These are phyloP conservation scores for Penicillium lividum DNA, from an alignment of 495 filamentous ascomycete species.

Conservation along the genomic window DNA sequence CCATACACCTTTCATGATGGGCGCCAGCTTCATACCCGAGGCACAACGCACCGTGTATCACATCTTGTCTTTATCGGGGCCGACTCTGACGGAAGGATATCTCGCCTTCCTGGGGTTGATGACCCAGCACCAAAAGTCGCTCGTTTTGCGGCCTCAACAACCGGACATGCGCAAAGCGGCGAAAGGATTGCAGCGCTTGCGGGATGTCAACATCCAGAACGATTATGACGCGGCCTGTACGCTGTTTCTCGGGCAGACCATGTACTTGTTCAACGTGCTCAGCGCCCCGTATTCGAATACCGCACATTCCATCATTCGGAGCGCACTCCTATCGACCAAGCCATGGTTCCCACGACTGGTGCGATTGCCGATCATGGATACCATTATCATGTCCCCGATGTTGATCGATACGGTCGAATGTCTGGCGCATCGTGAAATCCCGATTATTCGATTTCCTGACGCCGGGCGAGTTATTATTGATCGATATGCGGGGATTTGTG, in stretches of 20 bases:
- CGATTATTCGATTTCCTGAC: conserved; percentile 31
- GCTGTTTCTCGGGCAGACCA: conserved; percentile 31
- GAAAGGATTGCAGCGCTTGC: conserved; percentile 25
- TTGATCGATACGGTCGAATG: conserved; percentile 36
- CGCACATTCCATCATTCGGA: conserved; percentile 30
- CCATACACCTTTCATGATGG: conserved; percentile 29
- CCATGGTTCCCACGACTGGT: conserved; percentile 31
- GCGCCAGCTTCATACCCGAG: conserved; percentile 22
- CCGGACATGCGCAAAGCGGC: conserved; percentile 29
- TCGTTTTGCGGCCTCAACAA: conserved; percentile 22
- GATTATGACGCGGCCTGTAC: conserved; percentile 28
- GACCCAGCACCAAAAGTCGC: conserved; percentile 28
- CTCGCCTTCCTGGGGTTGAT: conserved; percentile 29
- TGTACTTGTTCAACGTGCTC: conserved; percentile 34
- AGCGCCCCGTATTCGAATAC: conserved; percentile 27
- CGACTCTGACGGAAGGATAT: conserved; percentile 28
- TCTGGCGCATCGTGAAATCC: conserved; percentile 32
- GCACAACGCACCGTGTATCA: conserved; percentile 23
- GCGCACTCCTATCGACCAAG: conserved; percentile 29
- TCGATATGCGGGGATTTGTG: conserved; percentile 34
- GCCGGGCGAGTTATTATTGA: conserved; percentile 32
- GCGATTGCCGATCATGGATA: conserved; percentile 28
- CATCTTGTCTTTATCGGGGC: conserved; percentile 23
- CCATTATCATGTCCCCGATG: conserved; percentile 33
- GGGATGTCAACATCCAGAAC: conserved; percentile 23